Base-by-base conservation (phyloP, 1,284 basidiomycete species). In the Boletus albobrunnescens region DNA sequence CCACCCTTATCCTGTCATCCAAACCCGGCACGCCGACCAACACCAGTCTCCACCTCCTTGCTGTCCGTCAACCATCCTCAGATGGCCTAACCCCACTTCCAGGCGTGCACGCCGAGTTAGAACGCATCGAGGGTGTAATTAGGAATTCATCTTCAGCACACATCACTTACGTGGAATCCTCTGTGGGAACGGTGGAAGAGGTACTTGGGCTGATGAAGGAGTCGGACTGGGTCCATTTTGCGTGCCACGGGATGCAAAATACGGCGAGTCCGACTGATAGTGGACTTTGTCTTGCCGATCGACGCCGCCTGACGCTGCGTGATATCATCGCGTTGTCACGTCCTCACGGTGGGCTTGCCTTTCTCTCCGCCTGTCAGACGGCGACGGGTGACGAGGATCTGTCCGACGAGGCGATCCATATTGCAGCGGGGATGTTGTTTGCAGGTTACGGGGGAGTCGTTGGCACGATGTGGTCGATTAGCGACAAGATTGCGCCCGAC, bases 311-410 rank as follows among this genome's bases (percentile, higher is more conserved):
- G 40, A 41, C 16, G 12, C 3, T 41, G 6, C 14, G 7, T 4
- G 41, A 42, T 16, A 33, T 42, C 8, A 19, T 26, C 13, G 13
- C 30, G 22, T 17, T 41, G 12, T 41, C 41, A 1, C 30, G 41
- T 19, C 41, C 30, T 8, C 40, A 6, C 8, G 28, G 40, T 12
- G 40, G 28, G 10, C 40, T 41, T 19, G 40, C 40, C 28, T 41
- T 41, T 36, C n/a, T 41, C 4, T 41, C 40, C 2, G 40, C 40
- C 16, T 41, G 40, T 36, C 41, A 42, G 31, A 42, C 40, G 20
- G 41, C 41, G 23, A 36, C 13, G 22, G 41, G 41, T 3, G 41
- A 42, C 10, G 16, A 11, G 22, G 6, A 8, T 3, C 22, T 42
- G 22, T 16, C 41, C 2, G 41, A 42, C n/a, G 41, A 42, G 31